Evolutionary conservation across 2,329 filamentous ascomycete genomes (phyloP), one percentile per base, ranked within the genome.

Genomic region (Colletotrichum paranaense): DNA sequence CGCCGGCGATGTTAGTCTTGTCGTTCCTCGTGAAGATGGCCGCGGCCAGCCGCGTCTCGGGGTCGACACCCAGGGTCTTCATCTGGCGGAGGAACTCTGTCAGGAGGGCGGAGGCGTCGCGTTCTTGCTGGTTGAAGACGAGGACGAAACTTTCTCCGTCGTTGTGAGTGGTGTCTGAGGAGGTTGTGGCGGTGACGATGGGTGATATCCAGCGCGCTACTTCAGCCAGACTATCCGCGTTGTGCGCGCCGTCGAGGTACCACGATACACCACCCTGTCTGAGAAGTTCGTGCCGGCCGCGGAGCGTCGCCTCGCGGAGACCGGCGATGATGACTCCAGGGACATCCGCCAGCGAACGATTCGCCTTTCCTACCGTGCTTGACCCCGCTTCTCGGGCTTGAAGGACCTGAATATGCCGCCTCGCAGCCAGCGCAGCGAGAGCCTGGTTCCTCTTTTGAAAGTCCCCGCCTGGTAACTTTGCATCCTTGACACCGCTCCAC

Each of bases 211-310:
- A 98, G 74, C 90, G 89, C 0, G 92, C 92, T 5, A 95, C 94
- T 76, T 94, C 89, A 75, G 93, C 90, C 67, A 99, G 92, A 80
- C 95, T 98, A 80, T 98, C 96, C 4, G 93, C 87, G 0, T 96
- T 99, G 82, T 99, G 97, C 2, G 95, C 97, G 9, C 97, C 95
- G 79, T 99, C 97, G 24, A 99, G 90, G 79, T 95, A 93, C 95
- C 96, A 99, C 19, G 87, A 88, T 5, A 97, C 85, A 2, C 79
- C 78, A 3, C 85, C 86, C 74, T 91, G 88, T 4, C 82, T 76
- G 77, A 88, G 90, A 53, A 88, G 84, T 76, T 92, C 90, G 79
- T 95, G 98, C 58, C 97, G 89, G 4, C 96, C 97, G 53, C 95
- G 89, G 85, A 95, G 93, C 3, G 91, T 89, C 2, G 95, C 93